phyloP scores from a whole-genome alignment of 2,329 filamentous ascomycete species.

The Parastagonospora nodorum region DNA sequence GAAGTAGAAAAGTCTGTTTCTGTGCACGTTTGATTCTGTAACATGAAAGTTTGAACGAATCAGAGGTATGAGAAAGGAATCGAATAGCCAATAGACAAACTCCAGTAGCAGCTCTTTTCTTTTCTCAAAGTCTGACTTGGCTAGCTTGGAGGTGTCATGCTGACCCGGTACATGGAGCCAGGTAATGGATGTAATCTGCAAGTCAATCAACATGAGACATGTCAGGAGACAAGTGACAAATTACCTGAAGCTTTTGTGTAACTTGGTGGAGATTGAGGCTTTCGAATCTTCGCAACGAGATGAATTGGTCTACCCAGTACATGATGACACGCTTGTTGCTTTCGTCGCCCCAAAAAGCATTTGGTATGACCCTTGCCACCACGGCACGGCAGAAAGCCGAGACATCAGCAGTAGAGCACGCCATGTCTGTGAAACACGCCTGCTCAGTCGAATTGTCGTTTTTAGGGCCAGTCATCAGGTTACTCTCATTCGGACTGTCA shows the following conservation, averaged over 20 bases:
- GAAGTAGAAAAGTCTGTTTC: slow-evolving; percentile 87
- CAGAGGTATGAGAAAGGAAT: slow-evolving; percentile 87
- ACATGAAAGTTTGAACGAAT: slow-evolving; percentile 90
- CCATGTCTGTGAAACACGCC: slow-evolving; percentile 64
- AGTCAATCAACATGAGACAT: slow-evolving; percentile 16
- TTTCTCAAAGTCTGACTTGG: slow-evolving; percentile 74
- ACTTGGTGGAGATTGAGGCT: slow-evolving; percentile 78
- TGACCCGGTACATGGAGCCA: slow-evolving; percentile 71
- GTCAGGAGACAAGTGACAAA: slow-evolving; percentile 6
- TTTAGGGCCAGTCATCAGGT: slow-evolving; percentile 1
- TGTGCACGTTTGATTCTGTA: slow-evolving; percentile 82
- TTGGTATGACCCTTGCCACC: slow-evolving; percentile 73
- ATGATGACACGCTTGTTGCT: slow-evolving; percentile 69
- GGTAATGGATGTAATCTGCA: slow-evolving; percentile 66
- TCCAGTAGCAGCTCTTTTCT: slow-evolving; percentile 80
- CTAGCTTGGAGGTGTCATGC: slow-evolving; percentile 59
- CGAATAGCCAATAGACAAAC: slow-evolving; percentile 89
- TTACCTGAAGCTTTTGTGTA: slow-evolving; percentile 74
- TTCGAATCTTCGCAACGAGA: slow-evolving; percentile 80
- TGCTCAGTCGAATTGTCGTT: slow-evolving; percentile 20
- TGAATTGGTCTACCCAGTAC: slow-evolving; percentile 74
- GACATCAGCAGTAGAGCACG: slow-evolving; percentile 70
- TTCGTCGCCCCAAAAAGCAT: slow-evolving; percentile 72
- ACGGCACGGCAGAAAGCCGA: slow-evolving; percentile 87
- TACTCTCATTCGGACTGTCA: slow-evolving; percentile 5